Conservation (phyloP, 305 asterid species). For the Nicotiana rustica region DNA sequence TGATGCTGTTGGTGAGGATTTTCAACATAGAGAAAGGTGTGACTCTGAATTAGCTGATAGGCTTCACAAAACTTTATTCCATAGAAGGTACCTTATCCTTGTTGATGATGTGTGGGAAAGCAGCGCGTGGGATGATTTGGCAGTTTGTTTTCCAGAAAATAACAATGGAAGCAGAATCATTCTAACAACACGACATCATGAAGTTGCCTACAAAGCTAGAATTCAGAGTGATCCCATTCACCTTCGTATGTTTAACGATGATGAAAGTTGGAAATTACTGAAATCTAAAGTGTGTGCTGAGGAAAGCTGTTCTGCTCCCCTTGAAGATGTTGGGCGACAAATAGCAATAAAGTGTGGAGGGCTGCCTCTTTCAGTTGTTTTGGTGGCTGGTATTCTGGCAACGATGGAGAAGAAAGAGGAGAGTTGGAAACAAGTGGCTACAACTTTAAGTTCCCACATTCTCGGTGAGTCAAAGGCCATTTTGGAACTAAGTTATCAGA, state of each 20-base stretch:
- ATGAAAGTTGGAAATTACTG: conserved; percentile 34
- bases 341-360: conserved; percentile 44
- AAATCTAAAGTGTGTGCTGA: conserved; percentile 18
- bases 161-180: background rate
- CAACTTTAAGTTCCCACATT: background rate
- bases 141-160: accelerated
- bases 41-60: background rate
- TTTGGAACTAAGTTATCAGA: conserved; percentile 10
- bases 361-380: conserved; percentile 48
- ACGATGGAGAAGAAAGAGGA: conserved; percentile 21
- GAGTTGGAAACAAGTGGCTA: conserved; percentile 34
- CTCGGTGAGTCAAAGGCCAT: background rate
- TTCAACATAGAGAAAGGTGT: background rate
- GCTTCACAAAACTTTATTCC: background rate
- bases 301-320: conserved; percentile 29
- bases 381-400: conserved; percentile 37
- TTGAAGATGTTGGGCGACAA: conserved; percentile 33
- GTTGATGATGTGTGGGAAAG: conserved; percentile 29
- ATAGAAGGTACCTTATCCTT: conserved; percentile 20
- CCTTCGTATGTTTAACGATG: background rate
- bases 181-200: background rate
- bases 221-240: background rate
- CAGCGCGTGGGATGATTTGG: background rate
- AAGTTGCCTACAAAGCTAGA: background rate
- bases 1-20: background rate